These are phyloP conservation scores for Lactarius hengduanensis DNA, from an alignment of 768 basidiomycete species.

Conservation along the genomic window DNA sequence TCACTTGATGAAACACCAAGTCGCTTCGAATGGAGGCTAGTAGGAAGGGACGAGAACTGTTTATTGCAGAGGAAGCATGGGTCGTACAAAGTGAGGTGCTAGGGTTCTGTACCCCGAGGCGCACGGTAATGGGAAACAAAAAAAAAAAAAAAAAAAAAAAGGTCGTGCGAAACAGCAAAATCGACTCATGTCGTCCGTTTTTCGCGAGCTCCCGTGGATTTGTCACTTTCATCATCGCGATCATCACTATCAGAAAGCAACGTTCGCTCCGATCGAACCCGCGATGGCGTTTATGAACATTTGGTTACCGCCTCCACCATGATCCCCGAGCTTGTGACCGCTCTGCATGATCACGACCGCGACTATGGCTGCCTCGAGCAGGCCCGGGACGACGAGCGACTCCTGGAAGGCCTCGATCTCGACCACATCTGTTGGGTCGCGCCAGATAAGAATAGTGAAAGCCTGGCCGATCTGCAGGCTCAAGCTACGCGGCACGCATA, in stretches of 20 bases:
- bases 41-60: not conserved
- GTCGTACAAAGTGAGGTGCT: not conserved
- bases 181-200: not conserved
- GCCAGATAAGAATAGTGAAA: constrained; percentile 7
- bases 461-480: constrained; percentile 7
- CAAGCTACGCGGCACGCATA: constrained; percentile 2
- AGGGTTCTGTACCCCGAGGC: not conserved
- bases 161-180: not conserved
- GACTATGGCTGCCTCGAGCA: constrained; percentile 28
- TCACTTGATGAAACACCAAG: not conserved
- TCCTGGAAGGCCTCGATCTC: constrained; percentile 20
- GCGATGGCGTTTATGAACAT: not conserved
- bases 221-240: not conserved
- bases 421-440: not conserved
- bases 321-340: constrained; percentile 20
- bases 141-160: not conserved
- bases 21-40: not conserved
- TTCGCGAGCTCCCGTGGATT: not conserved
- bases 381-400: constrained; percentile 9
- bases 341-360: constrained; percentile 28
- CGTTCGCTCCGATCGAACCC: not conserved
- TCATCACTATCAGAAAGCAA: not conserved
- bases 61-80: not conserved
- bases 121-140: not conserved
- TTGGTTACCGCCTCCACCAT: not conserved